A percentile compares a stretch with the other conserved stretches of the same genome.
phyloP scores from a whole-genome alignment of 768 basidiomycete species.

The Coprinopsis sp. region DNA sequence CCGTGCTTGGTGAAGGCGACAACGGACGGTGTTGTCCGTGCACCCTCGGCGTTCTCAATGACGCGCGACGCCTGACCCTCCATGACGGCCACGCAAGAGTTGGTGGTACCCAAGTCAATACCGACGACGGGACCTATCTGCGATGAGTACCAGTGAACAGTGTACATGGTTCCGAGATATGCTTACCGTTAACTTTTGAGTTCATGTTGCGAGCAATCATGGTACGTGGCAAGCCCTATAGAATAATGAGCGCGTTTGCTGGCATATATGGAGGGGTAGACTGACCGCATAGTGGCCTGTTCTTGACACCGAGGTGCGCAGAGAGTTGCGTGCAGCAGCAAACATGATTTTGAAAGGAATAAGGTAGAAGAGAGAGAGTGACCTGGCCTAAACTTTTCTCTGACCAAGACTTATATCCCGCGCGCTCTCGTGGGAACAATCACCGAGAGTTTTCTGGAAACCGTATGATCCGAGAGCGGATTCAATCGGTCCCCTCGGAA shows the following conservation, averaged over 20 bases:
- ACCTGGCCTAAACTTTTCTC: slow-evolving; percentile 12
- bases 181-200: slow-evolving; percentile 83
- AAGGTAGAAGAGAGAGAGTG: slow-evolving; percentile 24
- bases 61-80: slow-evolving; percentile 93
- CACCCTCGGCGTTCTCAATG: slow-evolving; percentile 97
- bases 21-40: slow-evolving; percentile 95
- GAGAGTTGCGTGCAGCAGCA: slow-evolving; percentile 54
- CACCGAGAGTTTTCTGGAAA: too few species aligned
- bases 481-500: too few species aligned
- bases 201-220: slow-evolving; percentile 91
- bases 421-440: too few species aligned
- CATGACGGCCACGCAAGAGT: slow-evolving; percentile 92
- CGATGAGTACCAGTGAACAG: slow-evolving; percentile 1
- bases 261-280: slow-evolving; percentile 7
- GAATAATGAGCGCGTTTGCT: slow-evolving; percentile 3
- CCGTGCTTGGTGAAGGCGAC: slow-evolving; percentile 99
- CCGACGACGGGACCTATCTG: slow-evolving; percentile 79
- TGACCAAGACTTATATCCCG: too few species aligned
- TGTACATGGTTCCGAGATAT: slow-evolving; percentile 8
- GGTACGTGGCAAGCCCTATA: slow-evolving; percentile 62
- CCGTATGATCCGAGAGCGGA: too few species aligned
- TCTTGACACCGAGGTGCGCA: slow-evolving; percentile 55
- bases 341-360: slow-evolving; percentile 59
- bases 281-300: slow-evolving; percentile 61
- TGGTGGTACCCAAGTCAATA: slow-evolving; percentile 95